Base-by-base conservation (phyloP, 169 alveolate genomes). In the Neospora caninum region DNA sequence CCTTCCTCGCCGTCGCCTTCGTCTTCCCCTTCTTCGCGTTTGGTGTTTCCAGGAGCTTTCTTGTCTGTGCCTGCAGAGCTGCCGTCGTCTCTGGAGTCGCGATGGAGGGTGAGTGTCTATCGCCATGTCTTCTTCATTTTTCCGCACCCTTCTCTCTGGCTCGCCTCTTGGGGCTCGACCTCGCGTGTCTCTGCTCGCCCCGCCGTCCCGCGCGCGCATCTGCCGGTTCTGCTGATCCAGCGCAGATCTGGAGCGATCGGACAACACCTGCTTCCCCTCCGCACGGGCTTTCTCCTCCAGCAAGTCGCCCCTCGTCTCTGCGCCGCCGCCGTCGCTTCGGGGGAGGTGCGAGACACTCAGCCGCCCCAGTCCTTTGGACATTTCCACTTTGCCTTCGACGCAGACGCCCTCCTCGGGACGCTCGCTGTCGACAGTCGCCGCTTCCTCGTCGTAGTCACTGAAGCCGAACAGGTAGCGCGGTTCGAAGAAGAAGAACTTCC, bases 181-280 rank as follows among this genome's bases (percentile, higher is more conserved):
- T 20, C 89, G 22, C 67, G 2, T 38, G 64, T 18, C 89, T 22
- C 43, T 2, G 54, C 67, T 18, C 39, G 53, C 39, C 36, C n/a
- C 67, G 58, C 53, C 89, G 9, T 41, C 34, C 41, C 43, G 7
- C 27, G 49, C 10, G 38, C 0, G 16, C 10, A 0, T 91, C 36
- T 53, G 89, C 10, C 58, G 31, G 31, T 42, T 42, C 83, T 91
- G 31, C 45, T 91, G 22, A 91, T 91, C 16, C 43, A 45, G 41
- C 49, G 94, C 45, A 6, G 64, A 0, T 6, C 69, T 6, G 94
- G 91, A 10, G 91, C 20, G 58, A 39, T 91, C 82, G 70, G 53
- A 64, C 94, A 91, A 91, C 94, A 80, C 45, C 80, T 91, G 91
- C 94, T 91, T 38, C 82, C 80, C 54, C 39, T 73, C 64, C 89